Conservation (phyloP, 2,329 filamentous ascomycete genomes). For the Myriosclerotinia scirpicola region DNA sequence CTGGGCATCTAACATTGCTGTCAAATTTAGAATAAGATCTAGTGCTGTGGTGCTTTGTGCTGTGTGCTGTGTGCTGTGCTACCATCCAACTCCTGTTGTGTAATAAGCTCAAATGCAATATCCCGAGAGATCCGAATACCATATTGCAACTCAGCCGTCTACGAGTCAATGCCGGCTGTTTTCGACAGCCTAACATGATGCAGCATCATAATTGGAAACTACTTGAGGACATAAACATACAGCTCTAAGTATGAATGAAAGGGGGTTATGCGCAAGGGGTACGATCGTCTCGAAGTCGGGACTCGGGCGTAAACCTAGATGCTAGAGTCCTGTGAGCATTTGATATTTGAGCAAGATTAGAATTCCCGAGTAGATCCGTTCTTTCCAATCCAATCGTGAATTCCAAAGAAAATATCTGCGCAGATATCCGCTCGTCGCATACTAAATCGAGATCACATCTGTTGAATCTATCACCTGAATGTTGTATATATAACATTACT, state of each 20-base stretch:
- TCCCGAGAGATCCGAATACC: conserved; percentile 9
- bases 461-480: not conserved
- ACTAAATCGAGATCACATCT: not conserved
- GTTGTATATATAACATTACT: not conserved
- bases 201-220: not conserved
- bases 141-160: conserved; percentile 8
- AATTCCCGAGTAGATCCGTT: not conserved
- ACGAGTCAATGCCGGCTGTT: not conserved
- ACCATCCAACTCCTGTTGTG: not conserved
- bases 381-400: not conserved
- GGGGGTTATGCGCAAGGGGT: not conserved
- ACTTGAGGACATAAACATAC: not conserved
- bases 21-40: not conserved
- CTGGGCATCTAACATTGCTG: not conserved
- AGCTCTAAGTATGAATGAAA: not conserved
- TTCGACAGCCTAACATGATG: not conserved
- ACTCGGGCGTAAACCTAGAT: not conserved
- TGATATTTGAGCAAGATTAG: not conserved
- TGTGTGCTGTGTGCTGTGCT: not conserved
- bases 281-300: not conserved
- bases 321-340: not conserved
- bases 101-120: not conserved
- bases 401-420: not conserved
- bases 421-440: not conserved
- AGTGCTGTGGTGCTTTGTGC: not conserved